Percentiles rank a stretch among this genome's conserved stretches.
phyloP scores from a whole-genome alignment of 768 basidiomycete species.

The Phlebiopsis gigantea region DNA sequence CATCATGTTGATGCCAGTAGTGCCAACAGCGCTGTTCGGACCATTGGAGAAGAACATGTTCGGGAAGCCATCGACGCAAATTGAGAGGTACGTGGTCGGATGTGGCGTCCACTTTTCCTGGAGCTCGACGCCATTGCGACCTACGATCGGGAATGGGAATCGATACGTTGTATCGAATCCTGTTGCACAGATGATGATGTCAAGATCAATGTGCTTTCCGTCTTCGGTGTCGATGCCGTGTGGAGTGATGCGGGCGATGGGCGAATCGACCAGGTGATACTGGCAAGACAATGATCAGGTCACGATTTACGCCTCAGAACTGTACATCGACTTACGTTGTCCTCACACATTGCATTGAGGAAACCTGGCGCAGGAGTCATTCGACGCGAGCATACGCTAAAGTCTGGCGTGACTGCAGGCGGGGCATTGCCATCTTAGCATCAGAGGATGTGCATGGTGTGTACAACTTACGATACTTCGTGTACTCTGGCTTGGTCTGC shows the following conservation, averaged over 20 bases:
- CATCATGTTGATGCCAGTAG: slow-evolving; percentile 48
- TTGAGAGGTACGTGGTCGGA: slow-evolving; percentile 51
- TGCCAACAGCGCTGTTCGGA: slow-evolving; percentile 50
- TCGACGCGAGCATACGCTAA: slow-evolving; percentile 53
- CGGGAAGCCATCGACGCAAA: slow-evolving; percentile 59
- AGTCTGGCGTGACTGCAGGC: slow-evolving; percentile 47
- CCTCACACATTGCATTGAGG: slow-evolving; percentile 54
- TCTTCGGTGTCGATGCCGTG: slow-evolving; percentile 53
- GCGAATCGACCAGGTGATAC: slow-evolving; percentile 39
- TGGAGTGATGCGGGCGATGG: slow-evolving; percentile 45
- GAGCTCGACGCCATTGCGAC: slow-evolving; percentile 47
- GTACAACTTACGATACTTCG: slow-evolving; percentile 51
- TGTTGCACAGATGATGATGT: slow-evolving; percentile 60
- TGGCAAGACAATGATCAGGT: slow-evolving; percentile 22
- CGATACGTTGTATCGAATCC: slow-evolving; percentile 49
- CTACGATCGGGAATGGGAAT: slow-evolving; percentile 45
- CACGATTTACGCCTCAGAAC: background rate
- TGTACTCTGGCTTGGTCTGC: slow-evolving; percentile 45
- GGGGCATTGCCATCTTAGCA: too few relatives aligned
- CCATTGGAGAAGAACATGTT: slow-evolving; percentile 52
- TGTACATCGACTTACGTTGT: slow-evolving; percentile 38
- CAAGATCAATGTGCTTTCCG: slow-evolving; percentile 46
- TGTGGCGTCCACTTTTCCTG: slow-evolving; percentile 47
- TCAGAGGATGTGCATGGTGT: background rate
- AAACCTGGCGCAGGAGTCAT: slow-evolving; percentile 65